A percentile compares a stretch with the other conserved stretches of the same genome.
Conservation (phyloP, 495 filamentous ascomycete species). For the Aspergillus saccharolyticus region DNA sequence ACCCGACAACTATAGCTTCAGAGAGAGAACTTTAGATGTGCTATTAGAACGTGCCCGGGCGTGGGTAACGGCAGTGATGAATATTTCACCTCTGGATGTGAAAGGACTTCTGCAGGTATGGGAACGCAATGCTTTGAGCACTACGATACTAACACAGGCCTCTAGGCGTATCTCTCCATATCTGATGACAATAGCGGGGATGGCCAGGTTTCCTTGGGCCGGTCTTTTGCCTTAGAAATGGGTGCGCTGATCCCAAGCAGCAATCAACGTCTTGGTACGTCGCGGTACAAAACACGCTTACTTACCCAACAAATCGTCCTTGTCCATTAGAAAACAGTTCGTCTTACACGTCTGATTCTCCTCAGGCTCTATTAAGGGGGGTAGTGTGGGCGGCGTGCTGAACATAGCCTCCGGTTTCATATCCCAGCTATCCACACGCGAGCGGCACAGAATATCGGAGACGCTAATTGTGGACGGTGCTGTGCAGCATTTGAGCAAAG, state of each 20-base stretch:
- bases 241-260: conserved; percentile 80
- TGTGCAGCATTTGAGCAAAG: conserved; percentile 9
- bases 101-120: conserved; percentile 77
- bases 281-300: background rate
- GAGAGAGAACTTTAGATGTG: conserved; percentile 69
- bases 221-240: conserved; percentile 93
- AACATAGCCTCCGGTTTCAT: conserved; percentile 94
- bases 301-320: background rate
- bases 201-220: conserved; percentile 85
- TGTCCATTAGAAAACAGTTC: too few relatives aligned
- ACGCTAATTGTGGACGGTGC: conserved; percentile 32
- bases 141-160: conserved; percentile 5
- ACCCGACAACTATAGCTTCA: conserved; percentile 79
- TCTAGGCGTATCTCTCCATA: conserved; percentile 82
- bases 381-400: conserved; percentile 62
- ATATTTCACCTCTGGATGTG: conserved; percentile 86
- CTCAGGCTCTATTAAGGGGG: conserved; percentile 60
- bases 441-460: conserved; percentile 83
- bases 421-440: conserved; percentile 93
- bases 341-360: too few relatives aligned
- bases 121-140: background rate
- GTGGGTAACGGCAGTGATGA: conserved; percentile 77
- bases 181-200: conserved; percentile 83
- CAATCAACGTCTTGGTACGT: conserved; percentile 70
- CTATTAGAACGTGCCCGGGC: conserved; percentile 69